These are phyloP conservation scores for Macrolepiota dolichaula DNA, from an alignment of 768 basidiomycete species.

Conservation along the genomic window DNA sequence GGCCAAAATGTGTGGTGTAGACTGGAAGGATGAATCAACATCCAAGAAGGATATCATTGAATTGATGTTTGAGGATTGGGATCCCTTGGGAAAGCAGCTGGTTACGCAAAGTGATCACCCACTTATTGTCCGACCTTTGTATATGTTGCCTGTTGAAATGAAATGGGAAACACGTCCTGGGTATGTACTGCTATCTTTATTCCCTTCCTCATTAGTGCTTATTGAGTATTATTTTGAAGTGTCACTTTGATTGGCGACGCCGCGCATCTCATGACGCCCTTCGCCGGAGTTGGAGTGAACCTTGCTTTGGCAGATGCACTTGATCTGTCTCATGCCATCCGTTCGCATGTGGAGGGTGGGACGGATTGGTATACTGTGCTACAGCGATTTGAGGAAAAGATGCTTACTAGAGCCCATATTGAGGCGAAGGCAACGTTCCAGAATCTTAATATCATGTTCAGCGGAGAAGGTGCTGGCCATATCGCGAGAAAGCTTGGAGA, in stretches of 20 bases:
- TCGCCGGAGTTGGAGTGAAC: slow-evolving; percentile 22
- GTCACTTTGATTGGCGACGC: slow-evolving; percentile 23
- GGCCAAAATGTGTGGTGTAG: slow-evolving; percentile 10
- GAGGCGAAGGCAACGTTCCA: not conserved
- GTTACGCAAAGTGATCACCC: slow-evolving; percentile 8
- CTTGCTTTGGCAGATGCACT: slow-evolving; percentile 20
- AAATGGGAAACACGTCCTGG: slow-evolving; percentile 11
- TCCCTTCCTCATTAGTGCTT: not conserved
- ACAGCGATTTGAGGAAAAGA: slow-evolving; percentile 3
- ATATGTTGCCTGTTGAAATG: slow-evolving; percentile 9
- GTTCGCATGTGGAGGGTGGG: not conserved
- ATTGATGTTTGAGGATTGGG: slow-evolving; percentile 1
- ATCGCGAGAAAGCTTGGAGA: not conserved
- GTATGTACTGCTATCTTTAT: not conserved
- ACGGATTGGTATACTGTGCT: not conserved
- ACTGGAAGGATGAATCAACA: slow-evolving; percentile 4
- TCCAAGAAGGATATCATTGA: slow-evolving; percentile 1
- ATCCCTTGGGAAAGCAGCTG: not conserved
- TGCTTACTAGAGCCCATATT: not conserved
- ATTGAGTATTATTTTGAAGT: not conserved
- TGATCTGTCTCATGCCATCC: slow-evolving; percentile 14
- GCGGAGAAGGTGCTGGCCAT: not conserved
- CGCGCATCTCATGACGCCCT: slow-evolving; percentile 24
- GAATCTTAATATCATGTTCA: not conserved
- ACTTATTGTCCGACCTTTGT: slow-evolving; percentile 10